Base-by-base conservation (phyloP, 352 stramenopile species). In the Pythium periplocum region DNA sequence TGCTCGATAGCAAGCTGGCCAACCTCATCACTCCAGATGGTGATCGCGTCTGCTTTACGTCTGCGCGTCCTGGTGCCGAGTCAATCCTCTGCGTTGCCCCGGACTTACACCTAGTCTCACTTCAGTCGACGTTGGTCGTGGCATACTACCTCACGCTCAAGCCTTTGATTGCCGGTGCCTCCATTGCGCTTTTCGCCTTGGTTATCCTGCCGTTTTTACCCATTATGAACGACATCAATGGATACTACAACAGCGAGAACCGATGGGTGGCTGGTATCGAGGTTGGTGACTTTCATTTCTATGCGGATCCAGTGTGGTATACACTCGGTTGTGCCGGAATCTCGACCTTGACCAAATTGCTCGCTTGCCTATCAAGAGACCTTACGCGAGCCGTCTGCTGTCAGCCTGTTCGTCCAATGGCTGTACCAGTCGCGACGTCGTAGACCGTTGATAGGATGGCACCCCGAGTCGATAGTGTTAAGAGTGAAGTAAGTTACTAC, bases 111-210 rank as follows among this genome's bases (percentile, higher is more conserved):
- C 17, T 26, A 26, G 17, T 26, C 17, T 58, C 52, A 33, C 5
- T 44, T 11, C 52, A 43, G 17, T 58, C 52, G 9, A 51, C 33
- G 6, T 2, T 47, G 31, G 45, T 45, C 3, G 71, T 80, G 64
- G 31, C 77, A 36, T 77, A 80, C 53, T 68, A 77, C 33, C 46
- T 48, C 12, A 75, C 62, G 9, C 34, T 75, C 35, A 80, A 80
- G 55, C 59, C 77, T 37, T 50, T 48, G 3, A 42, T 71, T 34
- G 70, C 61, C 1, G 48, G 57, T 35, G 26, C 12, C 38, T 12
- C 7, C 38, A 8, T 42, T 12, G 12, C 71, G 11, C 74, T 64
- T 36, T 47, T 68, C 37, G 58, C 60, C 9, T 41, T 65, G n/a
- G 17, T 45, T 3, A 64, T 34, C 32, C 48, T 64, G 38, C 26